Evolutionary conservation across 169 alveolate species (phyloP), one percentile per base, ranked within the genome.

Genomic region (Cryptosporidium xiaoi): DNA sequence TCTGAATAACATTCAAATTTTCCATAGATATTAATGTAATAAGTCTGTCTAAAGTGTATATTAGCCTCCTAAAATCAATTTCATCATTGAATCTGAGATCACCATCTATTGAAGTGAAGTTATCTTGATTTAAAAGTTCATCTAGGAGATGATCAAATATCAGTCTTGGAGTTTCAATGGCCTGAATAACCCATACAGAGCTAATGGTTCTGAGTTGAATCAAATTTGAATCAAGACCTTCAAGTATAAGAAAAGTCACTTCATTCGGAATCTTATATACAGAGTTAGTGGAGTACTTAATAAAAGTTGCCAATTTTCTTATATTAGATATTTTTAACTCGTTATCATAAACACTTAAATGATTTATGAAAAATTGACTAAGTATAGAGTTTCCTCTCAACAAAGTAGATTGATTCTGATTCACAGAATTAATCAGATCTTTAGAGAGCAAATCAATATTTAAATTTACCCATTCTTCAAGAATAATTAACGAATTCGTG

Each of bases 201-300:
- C 87, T 56, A 4, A 64, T 34, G 27, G 77, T 34, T 62, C 31
- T 56, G n/a, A 77, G 71, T 36, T 44, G 69, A 60, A 44, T 34
- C 8, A 7, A 40, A 12, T 44, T 60, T 29, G 87, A 77, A 44
- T 77, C 87, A 29, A 77, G 50, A 1, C 87, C 87, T 44, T 77
- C 87, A 58, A 77, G 33, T 36, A 77, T 40, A 24, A 77, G 33
- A 62, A 77, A 77, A 2, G 71, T 77, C 15, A 77, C 87, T 60
- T 77, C 87, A 10, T 53, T 36, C 5, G 87, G 71, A 77, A 77
- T 60, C 56, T 27, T 60, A 24, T 60, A 77, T 12, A 44, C 8
- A 5, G 69, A 34, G 4, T 56, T 29, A 13, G 29, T 20, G 15
- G 69, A 77, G 34, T 77, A 62, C 24, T 77, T 77, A 24, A 77